These are phyloP conservation scores for Pythium volutum DNA, from an alignment of 352 stramenopile genomes.

Conservation along the genomic window DNA sequence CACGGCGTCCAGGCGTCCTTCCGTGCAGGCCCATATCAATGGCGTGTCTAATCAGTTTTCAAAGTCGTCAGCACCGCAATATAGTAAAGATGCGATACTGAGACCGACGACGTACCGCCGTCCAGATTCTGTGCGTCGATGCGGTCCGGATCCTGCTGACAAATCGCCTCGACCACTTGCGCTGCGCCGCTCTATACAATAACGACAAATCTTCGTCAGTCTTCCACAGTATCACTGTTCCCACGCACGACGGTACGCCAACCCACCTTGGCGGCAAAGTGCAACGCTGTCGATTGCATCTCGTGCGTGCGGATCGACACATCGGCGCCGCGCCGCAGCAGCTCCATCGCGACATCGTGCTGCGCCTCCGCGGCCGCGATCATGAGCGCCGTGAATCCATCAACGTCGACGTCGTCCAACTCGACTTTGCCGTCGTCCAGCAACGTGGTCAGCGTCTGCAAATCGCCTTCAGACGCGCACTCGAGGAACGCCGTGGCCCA, in stretches of 20 bases:
- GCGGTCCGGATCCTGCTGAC: conserved; percentile 44
- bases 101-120: conserved; percentile 27
- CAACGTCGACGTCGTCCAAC: conserved; percentile 74
- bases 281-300: conserved; percentile 67
- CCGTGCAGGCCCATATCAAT: conserved; percentile 80
- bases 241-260: background rate
- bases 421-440: conserved; percentile 53
- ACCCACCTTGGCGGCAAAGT: conserved; percentile 75
- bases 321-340: conserved; percentile 58
- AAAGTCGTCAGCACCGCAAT: conserved; percentile 5
- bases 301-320: conserved; percentile 67
- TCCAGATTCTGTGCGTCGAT: conserved; percentile 77
- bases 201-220: background rate
- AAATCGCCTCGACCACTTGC: conserved; percentile 67
- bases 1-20: conserved; percentile 65
- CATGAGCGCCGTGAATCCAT: conserved; percentile 85
- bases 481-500: conserved; percentile 74
- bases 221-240: background rate
- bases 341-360: conserved; percentile 44
- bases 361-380: conserved; percentile 76
- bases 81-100: background rate
- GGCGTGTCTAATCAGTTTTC: conserved; percentile 42
- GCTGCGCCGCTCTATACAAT: conserved; percentile 51
- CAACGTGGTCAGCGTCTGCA: conserved; percentile 57
- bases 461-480: conserved; percentile 64